A percentile compares a stretch with the other conserved stretches of the same genome.
Evolutionary conservation across 2,329 filamentous ascomycete genomes (phyloP).

Genomic region (Botrytis squamosa): DNA sequence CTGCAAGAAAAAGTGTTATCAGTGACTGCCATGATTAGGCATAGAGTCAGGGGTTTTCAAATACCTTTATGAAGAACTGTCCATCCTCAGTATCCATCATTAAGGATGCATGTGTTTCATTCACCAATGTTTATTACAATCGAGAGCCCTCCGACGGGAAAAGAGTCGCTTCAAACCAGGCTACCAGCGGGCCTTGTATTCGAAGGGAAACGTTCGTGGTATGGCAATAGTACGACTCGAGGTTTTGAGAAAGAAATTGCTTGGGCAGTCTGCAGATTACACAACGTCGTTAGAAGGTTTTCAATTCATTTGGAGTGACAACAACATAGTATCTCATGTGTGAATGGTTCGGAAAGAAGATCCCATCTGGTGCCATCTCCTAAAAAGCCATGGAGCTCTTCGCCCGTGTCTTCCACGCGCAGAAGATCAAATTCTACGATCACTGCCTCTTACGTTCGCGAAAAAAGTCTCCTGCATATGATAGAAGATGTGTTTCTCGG

Average conservation of each 20-base stretch:
- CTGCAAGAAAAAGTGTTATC: slow-evolving; percentile 47
- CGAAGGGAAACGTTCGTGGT: slow-evolving; percentile 25
- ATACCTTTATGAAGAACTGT: slow-evolving; percentile 83
- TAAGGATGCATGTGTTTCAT: slow-evolving; percentile 48
- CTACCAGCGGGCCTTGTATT: slow-evolving; percentile 34
- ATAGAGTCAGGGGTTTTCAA: slow-evolving; percentile 26
- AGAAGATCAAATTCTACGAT: slow-evolving; percentile 12
- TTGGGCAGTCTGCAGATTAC: slow-evolving; percentile 34
- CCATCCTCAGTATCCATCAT: slow-evolving; percentile 75
- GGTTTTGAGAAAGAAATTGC: slow-evolving; percentile 22
- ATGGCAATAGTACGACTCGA: slow-evolving; percentile 30
- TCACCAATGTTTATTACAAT: slow-evolving; percentile 27
- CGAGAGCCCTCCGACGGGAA: slow-evolving; percentile 31
- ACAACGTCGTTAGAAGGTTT: slow-evolving; percentile 31
- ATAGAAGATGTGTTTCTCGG: slow-evolving; percentile 19
- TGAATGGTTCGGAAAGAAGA: slow-evolving; percentile 19
- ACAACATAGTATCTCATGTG: slow-evolving; percentile 10
- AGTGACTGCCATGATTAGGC: slow-evolving; percentile 20
- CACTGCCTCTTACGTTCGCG: slow-evolving; percentile 21
- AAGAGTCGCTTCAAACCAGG: slow-evolving; percentile 25
- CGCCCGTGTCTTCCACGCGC: slow-evolving; percentile 17
- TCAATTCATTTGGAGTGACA: slow-evolving; percentile 22
- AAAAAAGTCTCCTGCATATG: slow-evolving; percentile 19
- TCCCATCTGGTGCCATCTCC: slow-evolving; percentile 15
- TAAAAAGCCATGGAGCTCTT: slow-evolving; percentile 13